phyloP scores from a whole-genome alignment of 2,329 filamentous ascomycete species.

The Xenosphaeropsis pyriputrescens region DNA sequence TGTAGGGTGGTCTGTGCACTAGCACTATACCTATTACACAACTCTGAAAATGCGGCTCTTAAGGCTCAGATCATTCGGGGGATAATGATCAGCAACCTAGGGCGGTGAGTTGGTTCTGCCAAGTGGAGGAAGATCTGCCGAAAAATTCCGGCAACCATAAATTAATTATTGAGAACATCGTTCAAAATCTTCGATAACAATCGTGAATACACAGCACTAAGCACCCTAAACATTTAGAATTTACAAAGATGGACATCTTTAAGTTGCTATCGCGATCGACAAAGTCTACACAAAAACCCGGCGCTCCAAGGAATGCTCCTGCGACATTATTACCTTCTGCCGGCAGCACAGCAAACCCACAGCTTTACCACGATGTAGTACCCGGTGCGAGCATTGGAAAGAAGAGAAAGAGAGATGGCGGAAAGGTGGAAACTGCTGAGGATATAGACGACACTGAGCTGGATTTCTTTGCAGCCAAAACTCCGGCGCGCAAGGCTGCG shows the following conservation, averaged over 20 bases:
- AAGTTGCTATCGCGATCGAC: slow-evolving; percentile 58
- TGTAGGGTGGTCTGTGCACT: no score
- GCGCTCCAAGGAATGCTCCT: slow-evolving; percentile 16
- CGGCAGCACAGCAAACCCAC: slow-evolving; percentile 48
- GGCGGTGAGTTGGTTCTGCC: no score
- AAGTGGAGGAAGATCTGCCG: no score
- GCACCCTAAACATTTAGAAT: no score
- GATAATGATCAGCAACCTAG: no score
- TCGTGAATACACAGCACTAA: no score
- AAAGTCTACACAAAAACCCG: slow-evolving; percentile 29
- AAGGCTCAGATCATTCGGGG: no score
- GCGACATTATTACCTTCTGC: slow-evolving; percentile 43
- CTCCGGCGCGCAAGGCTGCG: slow-evolving; percentile 9
- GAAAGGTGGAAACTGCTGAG: slow-evolving; percentile 19
- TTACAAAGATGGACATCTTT: slow-evolving; percentile 39
- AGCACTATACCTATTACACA: no score
- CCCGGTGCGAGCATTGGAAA: slow-evolving; percentile 23
- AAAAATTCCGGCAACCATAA: no score
- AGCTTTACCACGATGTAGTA: slow-evolving; percentile 49
- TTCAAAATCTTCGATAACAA: no score
- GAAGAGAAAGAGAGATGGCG: slow-evolving; percentile 39
- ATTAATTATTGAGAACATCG: no score
- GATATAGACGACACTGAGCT: slow-evolving; percentile 20
- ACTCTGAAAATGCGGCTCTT: no score
- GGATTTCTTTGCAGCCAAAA: slow-evolving; percentile 43